Base-by-base conservation (phyloP, 73 alveolate species). In the Breviolum minutum region DNA sequence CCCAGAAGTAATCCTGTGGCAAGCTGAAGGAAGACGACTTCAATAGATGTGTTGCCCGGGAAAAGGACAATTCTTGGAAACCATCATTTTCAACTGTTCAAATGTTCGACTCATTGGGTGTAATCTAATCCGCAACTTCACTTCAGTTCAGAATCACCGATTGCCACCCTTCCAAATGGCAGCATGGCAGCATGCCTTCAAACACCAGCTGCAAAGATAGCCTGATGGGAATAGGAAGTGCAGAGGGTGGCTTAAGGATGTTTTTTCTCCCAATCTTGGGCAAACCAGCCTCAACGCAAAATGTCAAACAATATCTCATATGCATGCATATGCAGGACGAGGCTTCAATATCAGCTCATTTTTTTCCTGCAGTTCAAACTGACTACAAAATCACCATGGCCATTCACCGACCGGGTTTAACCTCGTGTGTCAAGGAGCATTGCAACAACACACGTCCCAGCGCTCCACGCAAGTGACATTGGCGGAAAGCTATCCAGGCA, bases 151-250 rank as follows among this genome's bases (percentile, higher is more conserved):
- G 82, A 71, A 24, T 24, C 27, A 27, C 11, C 24, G 14, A 71
- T 27, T 71, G 32, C 8, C 82, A 71, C 22, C 32, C 82, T 71
- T 71, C 27, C 27, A 27, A 71, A 27, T 0, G 27, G 82, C 27
- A 71, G 82, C 82, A 71, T 71, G 32, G 32, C 54, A 40, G 54
- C 54, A 13, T 32, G 27, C 96, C 96, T 91, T 91, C 87, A 91
- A 60, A 79, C 89, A 91, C 97, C 97, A 91, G 89, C 97, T 91
- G 97, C 97, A 91, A 64, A 91, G 89, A 48, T 91, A 91, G 79
- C 97, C 97, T 91, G 22, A 29, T 30, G 30, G 17, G 71, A 20
- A 16, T 19, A 27, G 12, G 11, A n/a, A 74, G 13, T 19, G 29
- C 60, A n/a, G 85, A 8, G 60, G 19, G 60, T 2, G 85, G 16